Evolutionary conservation across 768 basidiomycete species (phyloP), one percentile per base, ranked within the genome.

Genomic region (Tremella fuciformis): DNA sequence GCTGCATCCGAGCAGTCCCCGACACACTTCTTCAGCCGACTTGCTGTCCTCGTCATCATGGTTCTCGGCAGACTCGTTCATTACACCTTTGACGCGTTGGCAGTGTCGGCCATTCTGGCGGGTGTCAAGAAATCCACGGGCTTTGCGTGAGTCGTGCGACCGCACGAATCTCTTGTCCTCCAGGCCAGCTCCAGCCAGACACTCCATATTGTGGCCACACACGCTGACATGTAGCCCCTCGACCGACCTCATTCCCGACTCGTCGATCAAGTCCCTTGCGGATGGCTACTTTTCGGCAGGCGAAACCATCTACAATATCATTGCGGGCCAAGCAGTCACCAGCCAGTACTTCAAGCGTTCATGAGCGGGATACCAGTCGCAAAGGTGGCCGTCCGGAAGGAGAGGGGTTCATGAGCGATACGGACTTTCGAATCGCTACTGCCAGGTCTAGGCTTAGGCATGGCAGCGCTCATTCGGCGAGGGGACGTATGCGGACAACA

Each of bases 41-140:
- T 15, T 15, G 6, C 6, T 46, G 7, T 6, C 15, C n/a, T 46
- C 29, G 11, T 34, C 56, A 60, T 8, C n/a, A 80, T 78, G 77
- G 77, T 78, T 19, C 79, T 89, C 34, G 92, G 89, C 66, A 83
- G 85, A 76, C 76, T 96, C 16, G 78, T 86, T 34, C 92, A 94
- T 76, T 91, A 88, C 67, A 83, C 88, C 22, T 78, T 88, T 47
- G 94, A 97, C 73, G 88, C 87, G 13, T 83, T 89, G 52, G 81
- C 97, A 34, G 65, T 97, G 38, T 92, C 92, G 15, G 90, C 94
- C 13, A 83, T 97, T 7, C 78, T 93, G 40, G 94, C 94, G 39
- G 94, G 94, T 26, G 86, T 98, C 59, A 86, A 86, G 75, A 85
- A 89, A 59, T 87, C 91, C 16, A 93, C 87, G 59, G 93, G 93